A percentile compares a stretch with the other conserved stretches of the same genome.
Evolutionary conservation across 2,329 filamentous ascomycete genomes (phyloP).

Genomic region (Curvularia spicifera): DNA sequence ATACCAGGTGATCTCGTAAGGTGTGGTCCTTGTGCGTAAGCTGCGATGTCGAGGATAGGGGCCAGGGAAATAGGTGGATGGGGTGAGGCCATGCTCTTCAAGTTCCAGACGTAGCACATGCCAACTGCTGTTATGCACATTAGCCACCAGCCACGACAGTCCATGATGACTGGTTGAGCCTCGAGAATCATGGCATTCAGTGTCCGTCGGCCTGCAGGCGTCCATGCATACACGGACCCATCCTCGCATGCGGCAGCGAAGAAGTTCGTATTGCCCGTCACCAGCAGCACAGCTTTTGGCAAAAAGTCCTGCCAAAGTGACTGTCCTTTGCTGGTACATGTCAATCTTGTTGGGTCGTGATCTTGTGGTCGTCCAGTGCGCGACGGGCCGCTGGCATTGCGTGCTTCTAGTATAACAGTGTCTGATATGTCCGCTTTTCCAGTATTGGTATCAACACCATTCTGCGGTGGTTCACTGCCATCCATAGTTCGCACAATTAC

Average conservation of each 20-base stretch:
- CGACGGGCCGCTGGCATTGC: conserved; percentile 72
- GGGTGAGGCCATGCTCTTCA: conserved; percentile 79
- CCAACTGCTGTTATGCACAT: conserved; percentile 88
- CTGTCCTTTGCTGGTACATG: conserved; percentile 78
- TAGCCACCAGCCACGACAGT: conserved; percentile 87
- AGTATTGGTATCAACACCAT: conserved; percentile 54
- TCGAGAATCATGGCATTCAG: conserved; percentile 87
- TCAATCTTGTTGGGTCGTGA: conserved; percentile 83
- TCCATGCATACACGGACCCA: conserved; percentile 88
- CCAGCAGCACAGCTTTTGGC: conserved; percentile 82
- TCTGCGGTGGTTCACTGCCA: conserved; percentile 58
- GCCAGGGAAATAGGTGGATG: conserved; percentile 90
- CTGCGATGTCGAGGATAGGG: conserved; percentile 86
- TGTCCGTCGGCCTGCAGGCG: conserved; percentile 84
- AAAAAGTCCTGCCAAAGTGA: conserved; percentile 94
- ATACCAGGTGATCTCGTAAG: conserved; percentile 81
- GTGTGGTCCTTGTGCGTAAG: conserved; percentile 77
- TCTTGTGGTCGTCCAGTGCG: conserved; percentile 66
- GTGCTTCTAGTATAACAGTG: conserved; percentile 81
- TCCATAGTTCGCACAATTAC: conserved; percentile 85
- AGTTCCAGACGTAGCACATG: conserved; percentile 91
- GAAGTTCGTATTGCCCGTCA: conserved; percentile 87
- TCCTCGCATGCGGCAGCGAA: conserved; percentile 96
- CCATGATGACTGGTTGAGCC: conserved; percentile 90
- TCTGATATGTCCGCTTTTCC: conserved; percentile 62